Conservation (phyloP, 495 filamentous ascomycete species). For the Terfezia boudieri region DNA sequence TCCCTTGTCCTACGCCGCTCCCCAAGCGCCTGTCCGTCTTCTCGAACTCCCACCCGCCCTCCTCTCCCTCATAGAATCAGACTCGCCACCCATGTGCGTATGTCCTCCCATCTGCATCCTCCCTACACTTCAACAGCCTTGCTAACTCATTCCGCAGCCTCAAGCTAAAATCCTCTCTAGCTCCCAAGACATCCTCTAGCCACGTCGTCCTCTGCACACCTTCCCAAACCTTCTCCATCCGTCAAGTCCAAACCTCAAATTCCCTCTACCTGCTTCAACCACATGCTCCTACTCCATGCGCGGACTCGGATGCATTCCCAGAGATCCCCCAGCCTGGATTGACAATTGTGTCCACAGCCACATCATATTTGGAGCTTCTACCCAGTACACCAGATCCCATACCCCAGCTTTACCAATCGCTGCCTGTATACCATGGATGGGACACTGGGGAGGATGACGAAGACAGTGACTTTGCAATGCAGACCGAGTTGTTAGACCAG, state of each 20-base stretch:
- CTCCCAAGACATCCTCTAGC: neutral
- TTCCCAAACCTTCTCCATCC: conserved; percentile 49
- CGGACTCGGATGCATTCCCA: conserved; percentile 3
- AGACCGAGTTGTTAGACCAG: too few species aligned
- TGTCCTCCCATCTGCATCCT: neutral
- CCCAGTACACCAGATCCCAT: conserved; percentile 4
- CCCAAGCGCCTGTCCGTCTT: conserved; percentile 31
- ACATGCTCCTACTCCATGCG: conserved; percentile 12
- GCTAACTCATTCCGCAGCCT: conserved; percentile 14
- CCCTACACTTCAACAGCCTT: neutral
- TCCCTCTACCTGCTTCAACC: conserved; percentile 49
- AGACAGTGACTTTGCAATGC: too few species aligned
- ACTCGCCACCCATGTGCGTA: conserved; percentile 36
- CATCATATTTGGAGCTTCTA: neutral
- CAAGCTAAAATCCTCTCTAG: conserved; percentile 18
- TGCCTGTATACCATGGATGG: conserved; percentile 8
- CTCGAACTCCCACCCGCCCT: conserved; percentile 65
- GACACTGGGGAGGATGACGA: too few species aligned
- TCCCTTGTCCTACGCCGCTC: neutral
- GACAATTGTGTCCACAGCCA: neutral
- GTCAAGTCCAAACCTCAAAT: conserved; percentile 83
- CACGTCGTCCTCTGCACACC: conserved; percentile 54
- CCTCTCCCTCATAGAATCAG: conserved; percentile 36
- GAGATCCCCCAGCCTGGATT: neutral
- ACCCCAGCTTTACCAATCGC: conserved; percentile 6